phyloP scores from a whole-genome alignment of 2,329 filamentous ascomycete genomes.

The Microsporum canis region DNA sequence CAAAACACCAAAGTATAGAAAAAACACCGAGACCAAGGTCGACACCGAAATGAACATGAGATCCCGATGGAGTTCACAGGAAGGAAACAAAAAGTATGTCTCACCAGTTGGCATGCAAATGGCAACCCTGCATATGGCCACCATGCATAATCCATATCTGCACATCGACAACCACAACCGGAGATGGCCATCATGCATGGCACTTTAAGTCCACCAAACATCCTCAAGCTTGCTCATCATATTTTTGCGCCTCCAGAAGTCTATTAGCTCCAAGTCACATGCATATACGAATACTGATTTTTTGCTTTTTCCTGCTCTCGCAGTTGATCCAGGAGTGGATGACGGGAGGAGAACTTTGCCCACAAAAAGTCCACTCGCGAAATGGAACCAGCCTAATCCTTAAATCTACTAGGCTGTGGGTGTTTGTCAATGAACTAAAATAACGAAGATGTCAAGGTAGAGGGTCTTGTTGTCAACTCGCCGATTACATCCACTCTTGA shows the following conservation, averaged over 20 bases:
- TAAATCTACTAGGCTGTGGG: background rate
- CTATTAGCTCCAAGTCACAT: background rate
- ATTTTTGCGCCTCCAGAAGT: background rate
- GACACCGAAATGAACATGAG: background rate
- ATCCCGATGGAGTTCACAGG: background rate
- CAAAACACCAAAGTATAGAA: background rate
- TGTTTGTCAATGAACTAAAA: background rate
- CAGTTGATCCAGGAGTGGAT: background rate
- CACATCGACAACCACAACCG: background rate
- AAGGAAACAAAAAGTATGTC: background rate
- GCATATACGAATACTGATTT: background rate
- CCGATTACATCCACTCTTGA: background rate
- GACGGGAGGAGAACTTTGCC: background rate
- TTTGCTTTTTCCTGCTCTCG: background rate
- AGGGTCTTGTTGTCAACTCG: background rate
- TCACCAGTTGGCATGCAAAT: background rate
- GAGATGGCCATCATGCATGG: background rate
- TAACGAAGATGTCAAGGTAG: background rate
- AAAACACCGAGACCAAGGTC: background rate
- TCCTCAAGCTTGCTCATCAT: background rate
- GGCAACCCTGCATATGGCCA: background rate
- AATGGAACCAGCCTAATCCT: slow-evolving; percentile 1
- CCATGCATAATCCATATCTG: background rate
- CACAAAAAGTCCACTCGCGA: background rate
- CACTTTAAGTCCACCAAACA: background rate